Evolutionary conservation across 2,329 filamentous ascomycete species (phyloP).

Genomic region (Apiospora malaysiana): DNA sequence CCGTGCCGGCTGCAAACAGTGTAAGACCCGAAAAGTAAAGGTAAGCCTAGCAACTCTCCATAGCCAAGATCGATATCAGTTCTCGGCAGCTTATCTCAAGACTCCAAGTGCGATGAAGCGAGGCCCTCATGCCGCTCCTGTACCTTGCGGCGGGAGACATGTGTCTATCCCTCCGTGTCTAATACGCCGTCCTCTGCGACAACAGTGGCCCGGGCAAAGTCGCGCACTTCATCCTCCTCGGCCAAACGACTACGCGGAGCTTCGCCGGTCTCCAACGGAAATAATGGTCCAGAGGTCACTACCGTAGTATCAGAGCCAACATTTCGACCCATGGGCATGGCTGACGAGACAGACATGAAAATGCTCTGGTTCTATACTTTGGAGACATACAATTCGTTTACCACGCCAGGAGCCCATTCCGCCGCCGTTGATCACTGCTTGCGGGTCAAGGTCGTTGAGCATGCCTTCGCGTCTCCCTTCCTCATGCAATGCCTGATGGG

Average conservation of each 20-base stretch:
- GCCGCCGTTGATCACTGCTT: slow-evolving; percentile 49
- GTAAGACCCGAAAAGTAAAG: slow-evolving; percentile 60
- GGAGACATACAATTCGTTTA: slow-evolving; percentile 53
- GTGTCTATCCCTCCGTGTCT: slow-evolving; percentile 48
- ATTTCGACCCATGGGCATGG: slow-evolving; percentile 41
- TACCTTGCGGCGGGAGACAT: slow-evolving; percentile 52
- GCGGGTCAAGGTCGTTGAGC: slow-evolving; percentile 52
- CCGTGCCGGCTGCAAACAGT: slow-evolving; percentile 57
- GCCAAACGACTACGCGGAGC: slow-evolving; percentile 6
- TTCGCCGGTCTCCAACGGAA: slow-evolving; percentile 9
- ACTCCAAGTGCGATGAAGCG: slow-evolving; percentile 40
- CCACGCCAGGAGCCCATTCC: slow-evolving; percentile 44
- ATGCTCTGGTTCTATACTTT: slow-evolving; percentile 62
- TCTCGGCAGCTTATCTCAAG: not conserved
- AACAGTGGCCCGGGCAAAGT: not conserved
- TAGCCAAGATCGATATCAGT: not conserved
- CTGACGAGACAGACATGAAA: slow-evolving; percentile 53
- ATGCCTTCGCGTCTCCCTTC: slow-evolving; percentile 58
- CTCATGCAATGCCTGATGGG: slow-evolving; percentile 62
- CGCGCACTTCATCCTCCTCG: not conserved
- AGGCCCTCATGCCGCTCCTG: slow-evolving; percentile 57
- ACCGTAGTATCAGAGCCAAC: slow-evolving; percentile 42
- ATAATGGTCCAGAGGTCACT: not conserved
- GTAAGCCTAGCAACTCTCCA: slow-evolving; percentile 25
- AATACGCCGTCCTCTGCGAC: slow-evolving; percentile 25